Conservation (phyloP, 257 asterid genomes). For the Ajuga chamaepitys region DNA sequence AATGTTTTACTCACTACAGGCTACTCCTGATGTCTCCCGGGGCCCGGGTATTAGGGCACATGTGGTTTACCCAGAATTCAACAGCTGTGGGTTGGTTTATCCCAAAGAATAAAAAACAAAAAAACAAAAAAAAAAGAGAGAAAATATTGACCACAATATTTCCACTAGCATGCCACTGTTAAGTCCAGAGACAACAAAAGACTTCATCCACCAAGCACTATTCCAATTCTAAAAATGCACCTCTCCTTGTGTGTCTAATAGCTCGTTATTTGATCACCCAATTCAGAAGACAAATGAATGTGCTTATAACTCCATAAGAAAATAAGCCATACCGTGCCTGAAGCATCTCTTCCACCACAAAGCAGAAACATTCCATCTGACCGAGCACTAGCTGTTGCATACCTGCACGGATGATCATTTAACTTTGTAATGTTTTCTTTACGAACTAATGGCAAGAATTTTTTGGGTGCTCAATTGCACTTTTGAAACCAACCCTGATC, state of each 20-base stretch:
- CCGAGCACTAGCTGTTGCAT: conserved; percentile 99
- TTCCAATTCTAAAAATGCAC: not conserved
- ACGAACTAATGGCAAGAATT: not conserved
- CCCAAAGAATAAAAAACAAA: no score
- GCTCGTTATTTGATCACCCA: not conserved
- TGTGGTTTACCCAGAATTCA: no score
- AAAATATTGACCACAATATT: not conserved
- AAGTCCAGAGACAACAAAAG: conserved; percentile 5
- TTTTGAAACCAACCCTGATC: not conserved
- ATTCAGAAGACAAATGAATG: not conserved
- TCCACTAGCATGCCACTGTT: not conserved
- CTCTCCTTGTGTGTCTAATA: conserved; percentile 12
- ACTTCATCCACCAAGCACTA: conserved; percentile 11
- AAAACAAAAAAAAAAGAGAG: no score
- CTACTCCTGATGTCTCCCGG: no score
- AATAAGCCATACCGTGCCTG: conserved; percentile 64
- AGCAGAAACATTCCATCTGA: conserved; percentile 99
- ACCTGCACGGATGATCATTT: conserved; percentile 49
- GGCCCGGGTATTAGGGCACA: no score
- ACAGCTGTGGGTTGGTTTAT: no score
- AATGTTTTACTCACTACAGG: no score
- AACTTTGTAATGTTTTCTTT: not conserved
- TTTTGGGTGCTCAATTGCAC: not conserved
- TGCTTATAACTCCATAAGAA: conserved; percentile 15
- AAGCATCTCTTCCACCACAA: conserved; percentile 98